These are phyloP conservation scores for Teratosphaeria nubilosa DNA, from an alignment of 2,329 filamentous ascomycete species.

Conservation along the genomic window DNA sequence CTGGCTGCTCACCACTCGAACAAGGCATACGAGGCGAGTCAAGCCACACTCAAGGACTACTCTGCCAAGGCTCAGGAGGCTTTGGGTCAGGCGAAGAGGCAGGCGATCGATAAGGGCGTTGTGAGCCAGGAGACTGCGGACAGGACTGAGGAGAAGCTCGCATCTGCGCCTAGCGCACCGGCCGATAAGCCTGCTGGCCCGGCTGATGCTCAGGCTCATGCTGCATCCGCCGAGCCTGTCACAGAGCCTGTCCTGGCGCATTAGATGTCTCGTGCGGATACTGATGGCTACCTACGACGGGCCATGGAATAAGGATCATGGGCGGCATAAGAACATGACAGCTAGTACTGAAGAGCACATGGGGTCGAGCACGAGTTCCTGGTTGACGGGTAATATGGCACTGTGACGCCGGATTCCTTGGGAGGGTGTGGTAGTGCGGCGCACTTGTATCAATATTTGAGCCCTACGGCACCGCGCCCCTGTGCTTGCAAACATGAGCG, in stretches of 20 bases:
- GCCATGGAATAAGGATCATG: background rate
- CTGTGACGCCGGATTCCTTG: background rate
- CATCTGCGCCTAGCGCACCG: constrained; percentile 1
- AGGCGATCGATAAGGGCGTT: constrained; percentile 26
- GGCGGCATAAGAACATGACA: background rate
- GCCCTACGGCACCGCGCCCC: background rate
- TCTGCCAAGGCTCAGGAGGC: constrained; percentile 50
- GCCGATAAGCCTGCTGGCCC: background rate
- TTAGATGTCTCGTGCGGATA: background rate
- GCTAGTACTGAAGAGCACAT: background rate
- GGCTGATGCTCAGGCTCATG: background rate
- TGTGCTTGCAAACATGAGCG: background rate
- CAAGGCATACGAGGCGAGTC: constrained; percentile 47
- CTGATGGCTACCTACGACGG: background rate
- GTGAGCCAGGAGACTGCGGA: constrained; percentile 25
- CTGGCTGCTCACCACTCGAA: constrained; percentile 50
- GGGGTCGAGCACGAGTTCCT: background rate
- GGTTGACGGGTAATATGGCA: background rate
- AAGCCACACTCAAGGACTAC: constrained; percentile 51
- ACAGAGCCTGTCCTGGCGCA: background rate
- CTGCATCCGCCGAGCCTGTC: background rate
- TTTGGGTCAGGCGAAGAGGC: constrained; percentile 32
- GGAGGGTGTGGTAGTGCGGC: background rate
- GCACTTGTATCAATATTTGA: background rate
- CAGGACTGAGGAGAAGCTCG: constrained; percentile 9